Evolutionary conservation across 345 rosid species (phyloP), one percentile per base, ranked within the genome.

Genomic region (Pseudoturritis turrita): DNA sequence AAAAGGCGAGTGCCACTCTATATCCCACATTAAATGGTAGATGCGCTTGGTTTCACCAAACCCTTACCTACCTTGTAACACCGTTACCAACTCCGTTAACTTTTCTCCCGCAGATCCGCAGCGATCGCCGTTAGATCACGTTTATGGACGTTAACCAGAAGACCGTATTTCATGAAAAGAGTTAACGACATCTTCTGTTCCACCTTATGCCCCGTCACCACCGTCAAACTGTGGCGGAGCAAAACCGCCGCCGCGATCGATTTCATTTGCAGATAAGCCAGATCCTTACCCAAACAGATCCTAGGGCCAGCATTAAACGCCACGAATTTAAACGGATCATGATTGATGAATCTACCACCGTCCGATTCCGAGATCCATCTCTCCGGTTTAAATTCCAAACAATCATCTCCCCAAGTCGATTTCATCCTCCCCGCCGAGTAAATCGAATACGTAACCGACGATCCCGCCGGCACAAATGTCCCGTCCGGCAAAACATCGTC

Each of bases 151-250:
- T 81, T 81, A 3, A 95, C 97, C 55, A 75, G 72, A 5, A 95
- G 87, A 62, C 99, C 98, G 33, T 88, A 71, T 70, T 88, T 87
- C 99, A 95, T 95, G 79, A 91, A 92, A 66, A 95, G 59, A 7
- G 97, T 94, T 57, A 94, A 62, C 39, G 98, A 94, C 97, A 94
- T 94, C 81, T 94, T 94, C 86, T 94, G 99, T 88, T 89, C 96
- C 62, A 95, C 94, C 70, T 79, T 85, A 61, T 89, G 96, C 18
- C 98, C 98, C 4, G 82, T 33, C 22, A 77, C 90, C 61, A 89
- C 75, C 80, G 85, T 77, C 74, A 95, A 55, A 46, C 86, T 76
- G 71, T 91, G 96, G 73, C 94, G 79, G 66, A 89, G 75, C 73
- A 95, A 55, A 51, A 83, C 84, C 39, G 97, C 93, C 58, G 96